Evolutionary conservation across 1,284 basidiomycete species (phyloP).

Genomic region (Pholiota adiposa): DNA sequence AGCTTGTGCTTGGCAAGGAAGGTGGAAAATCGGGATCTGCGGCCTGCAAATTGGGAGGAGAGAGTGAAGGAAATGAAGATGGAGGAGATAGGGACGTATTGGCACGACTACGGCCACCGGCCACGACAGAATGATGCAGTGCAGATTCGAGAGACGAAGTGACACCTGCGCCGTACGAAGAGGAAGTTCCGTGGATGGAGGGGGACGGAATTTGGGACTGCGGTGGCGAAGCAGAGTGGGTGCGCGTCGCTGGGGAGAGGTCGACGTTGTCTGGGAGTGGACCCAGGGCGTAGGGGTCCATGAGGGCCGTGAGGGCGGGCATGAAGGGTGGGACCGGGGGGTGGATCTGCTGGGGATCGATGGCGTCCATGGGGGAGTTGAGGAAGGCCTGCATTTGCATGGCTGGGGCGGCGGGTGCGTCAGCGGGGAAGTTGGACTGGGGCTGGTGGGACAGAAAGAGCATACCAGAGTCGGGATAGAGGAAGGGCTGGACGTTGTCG

Average conservation of each 20-base stretch:
- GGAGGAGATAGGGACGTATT: conserved; percentile 39
- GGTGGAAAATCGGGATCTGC: conserved; percentile 15
- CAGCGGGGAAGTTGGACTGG: no score
- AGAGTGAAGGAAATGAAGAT: conserved; percentile 26
- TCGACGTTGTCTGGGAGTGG: conserved; percentile 35
- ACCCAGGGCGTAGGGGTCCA: conserved; percentile 34
- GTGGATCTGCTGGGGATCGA: conserved; percentile 23
- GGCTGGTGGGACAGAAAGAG: no score
- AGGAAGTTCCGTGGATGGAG: conserved; percentile 38
- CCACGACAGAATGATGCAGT: conserved; percentile 45
- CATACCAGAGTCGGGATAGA: conserved; percentile 19
- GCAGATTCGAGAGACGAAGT: conserved; percentile 53
- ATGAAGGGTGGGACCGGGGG: conserved; percentile 30
- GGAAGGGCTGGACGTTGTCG: conserved; percentile 1
- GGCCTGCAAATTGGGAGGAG: conserved; percentile 19
- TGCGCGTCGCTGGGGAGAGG: conserved; percentile 34
- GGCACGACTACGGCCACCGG: conserved; percentile 40
- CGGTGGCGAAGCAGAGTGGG: conserved; percentile 45
- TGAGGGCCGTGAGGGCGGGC: conserved; percentile 40
- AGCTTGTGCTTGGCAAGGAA: conserved; percentile 18
- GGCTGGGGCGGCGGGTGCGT: conserved; percentile 34
- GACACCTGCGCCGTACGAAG: conserved; percentile 38
- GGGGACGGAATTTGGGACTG: conserved; percentile 52
- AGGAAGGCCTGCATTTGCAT: conserved; percentile 27
- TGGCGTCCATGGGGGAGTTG: conserved; percentile 47